phyloP scores from a whole-genome alignment of 2,329 filamentous ascomycete genomes.

The Fusarium sp. region DNA sequence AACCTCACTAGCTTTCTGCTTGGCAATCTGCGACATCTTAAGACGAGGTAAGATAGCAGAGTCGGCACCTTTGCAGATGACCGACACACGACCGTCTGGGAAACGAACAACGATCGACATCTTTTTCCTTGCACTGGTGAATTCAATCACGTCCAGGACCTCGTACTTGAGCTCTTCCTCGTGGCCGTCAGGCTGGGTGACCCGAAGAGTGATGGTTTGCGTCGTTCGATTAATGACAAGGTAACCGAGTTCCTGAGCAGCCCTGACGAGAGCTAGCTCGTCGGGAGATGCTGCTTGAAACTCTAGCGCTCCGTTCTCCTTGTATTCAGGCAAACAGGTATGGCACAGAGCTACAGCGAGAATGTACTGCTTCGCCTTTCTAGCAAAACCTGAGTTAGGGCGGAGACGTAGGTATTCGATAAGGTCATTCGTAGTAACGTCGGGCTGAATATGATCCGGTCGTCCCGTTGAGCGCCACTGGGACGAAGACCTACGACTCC shows the following conservation, averaged over 20 bases:
- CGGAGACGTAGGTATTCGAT: conserved; percentile 79
- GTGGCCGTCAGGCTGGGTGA: conserved; percentile 50
- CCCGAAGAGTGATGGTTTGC: conserved; percentile 68
- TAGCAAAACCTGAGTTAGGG: conserved; percentile 79
- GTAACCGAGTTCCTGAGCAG: conserved; percentile 86
- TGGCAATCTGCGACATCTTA: conserved; percentile 75
- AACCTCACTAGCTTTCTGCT: conserved; percentile 75
- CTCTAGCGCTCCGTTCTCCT: conserved; percentile 70
- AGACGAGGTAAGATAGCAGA: conserved; percentile 82
- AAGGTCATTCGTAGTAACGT: conserved; percentile 75
- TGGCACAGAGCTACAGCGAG: conserved; percentile 88
- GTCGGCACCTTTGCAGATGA: conserved; percentile 93
- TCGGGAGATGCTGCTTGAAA: conserved; percentile 93
- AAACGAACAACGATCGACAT: conserved; percentile 93
- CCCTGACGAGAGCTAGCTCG: conserved; percentile 84
- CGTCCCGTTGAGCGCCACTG: conserved; percentile 60
- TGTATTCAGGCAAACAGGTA: conserved; percentile 85
- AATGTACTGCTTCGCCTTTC: conserved; percentile 83
- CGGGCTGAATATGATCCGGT: conserved; percentile 61
- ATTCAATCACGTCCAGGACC: conserved; percentile 87
- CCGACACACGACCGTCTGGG: conserved; percentile 80
- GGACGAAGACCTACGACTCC: conserved; percentile 56
- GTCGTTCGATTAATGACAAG: conserved; percentile 78
- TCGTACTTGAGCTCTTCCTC: conserved; percentile 73
- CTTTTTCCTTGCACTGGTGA: conserved; percentile 86